These are phyloP conservation scores for Podospora pseudocomata DNA, from an alignment of 495 filamentous ascomycete species.

Conservation along the genomic window DNA sequence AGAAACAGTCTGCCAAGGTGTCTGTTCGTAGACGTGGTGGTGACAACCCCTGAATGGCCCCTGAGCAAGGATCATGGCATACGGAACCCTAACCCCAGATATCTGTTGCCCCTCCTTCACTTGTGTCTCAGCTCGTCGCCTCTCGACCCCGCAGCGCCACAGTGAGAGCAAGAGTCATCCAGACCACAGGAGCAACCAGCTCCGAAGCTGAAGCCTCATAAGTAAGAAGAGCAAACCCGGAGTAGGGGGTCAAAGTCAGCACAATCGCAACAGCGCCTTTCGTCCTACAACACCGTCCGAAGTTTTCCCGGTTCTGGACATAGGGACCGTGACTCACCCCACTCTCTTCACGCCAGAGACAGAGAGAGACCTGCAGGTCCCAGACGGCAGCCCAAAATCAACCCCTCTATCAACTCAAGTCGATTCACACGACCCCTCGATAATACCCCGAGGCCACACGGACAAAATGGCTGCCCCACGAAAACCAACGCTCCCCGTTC, in stretches of 20 bases:
- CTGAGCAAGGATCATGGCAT: neutral
- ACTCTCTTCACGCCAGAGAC: constrained; percentile 7
- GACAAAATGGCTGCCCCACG: constrained; percentile 16
- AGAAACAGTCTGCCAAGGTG: neutral
- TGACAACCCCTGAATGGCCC: neutral
- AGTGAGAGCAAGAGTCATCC: neutral
- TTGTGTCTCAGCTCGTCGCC: neutral
- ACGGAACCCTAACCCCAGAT: neutral
- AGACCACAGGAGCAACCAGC: neutral
- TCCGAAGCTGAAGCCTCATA: neutral
- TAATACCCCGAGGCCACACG: neutral
- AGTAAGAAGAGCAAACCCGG: neutral
- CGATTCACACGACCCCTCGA: constrained; percentile 7
- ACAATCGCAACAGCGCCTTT: neutral
- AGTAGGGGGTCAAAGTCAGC: neutral
- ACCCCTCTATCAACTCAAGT: constrained; percentile 9
- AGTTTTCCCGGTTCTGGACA: constrained; percentile 12
- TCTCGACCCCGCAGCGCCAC: neutral
- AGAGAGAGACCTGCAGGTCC: constrained; percentile 2
- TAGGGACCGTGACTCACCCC: constrained; percentile 21
- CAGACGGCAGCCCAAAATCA: constrained; percentile 1
- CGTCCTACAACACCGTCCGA: neutral
- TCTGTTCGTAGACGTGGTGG: neutral
- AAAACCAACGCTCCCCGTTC: constrained; percentile 36
- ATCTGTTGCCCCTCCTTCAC: neutral